Evolutionary conservation across 805 yeast species (phyloP).

Genomic region (Saccharomyces jurei): DNA sequence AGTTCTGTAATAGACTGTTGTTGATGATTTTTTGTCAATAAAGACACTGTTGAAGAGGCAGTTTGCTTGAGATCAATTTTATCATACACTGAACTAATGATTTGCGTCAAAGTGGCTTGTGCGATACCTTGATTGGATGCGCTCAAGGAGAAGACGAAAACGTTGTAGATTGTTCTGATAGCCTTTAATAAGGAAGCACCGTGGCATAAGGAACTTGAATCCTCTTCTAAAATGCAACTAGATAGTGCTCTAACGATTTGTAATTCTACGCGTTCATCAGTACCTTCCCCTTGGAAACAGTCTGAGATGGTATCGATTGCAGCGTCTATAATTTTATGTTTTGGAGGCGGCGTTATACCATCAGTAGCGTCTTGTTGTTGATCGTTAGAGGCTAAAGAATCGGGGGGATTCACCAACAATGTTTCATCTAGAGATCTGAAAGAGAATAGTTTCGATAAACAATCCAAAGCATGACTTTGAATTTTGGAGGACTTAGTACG

Average conservation of each 20-base stretch:
- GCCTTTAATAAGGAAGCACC: constrained; percentile 86
- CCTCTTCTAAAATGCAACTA: constrained; percentile 76
- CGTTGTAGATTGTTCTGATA: constrained; percentile 85
- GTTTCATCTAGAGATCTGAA: constrained; percentile 63
- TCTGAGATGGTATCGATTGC: constrained; percentile 78
- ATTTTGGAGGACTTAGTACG: constrained; percentile 58
- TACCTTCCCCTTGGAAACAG: constrained; percentile 86
- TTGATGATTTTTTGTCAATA: constrained; percentile 17
- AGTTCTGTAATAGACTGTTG: constrained; percentile 17
- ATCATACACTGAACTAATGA: constrained; percentile 78
- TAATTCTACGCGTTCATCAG: constrained; percentile 80
- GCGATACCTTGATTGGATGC: constrained; percentile 87
- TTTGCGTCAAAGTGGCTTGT: constrained; percentile 89
- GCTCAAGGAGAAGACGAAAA: constrained; percentile 75
- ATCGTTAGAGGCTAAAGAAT: constrained; percentile 30
- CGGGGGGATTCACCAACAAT: constrained; percentile 41
- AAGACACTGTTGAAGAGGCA: constrained; percentile 1
- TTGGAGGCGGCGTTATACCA: constrained; percentile 46
- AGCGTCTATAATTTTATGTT: constrained; percentile 60
- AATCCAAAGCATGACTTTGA: constrained; percentile 69
- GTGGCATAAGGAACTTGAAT: constrained; percentile 64
- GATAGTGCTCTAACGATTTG: constrained; percentile 90
- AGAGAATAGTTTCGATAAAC: constrained; percentile 82
- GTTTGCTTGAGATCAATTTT: constrained; percentile 34
- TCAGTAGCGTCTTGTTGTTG: constrained; percentile 20